Conservation (phyloP, 805 yeast species). For the Metschnikowia kunwiensis region DNA sequence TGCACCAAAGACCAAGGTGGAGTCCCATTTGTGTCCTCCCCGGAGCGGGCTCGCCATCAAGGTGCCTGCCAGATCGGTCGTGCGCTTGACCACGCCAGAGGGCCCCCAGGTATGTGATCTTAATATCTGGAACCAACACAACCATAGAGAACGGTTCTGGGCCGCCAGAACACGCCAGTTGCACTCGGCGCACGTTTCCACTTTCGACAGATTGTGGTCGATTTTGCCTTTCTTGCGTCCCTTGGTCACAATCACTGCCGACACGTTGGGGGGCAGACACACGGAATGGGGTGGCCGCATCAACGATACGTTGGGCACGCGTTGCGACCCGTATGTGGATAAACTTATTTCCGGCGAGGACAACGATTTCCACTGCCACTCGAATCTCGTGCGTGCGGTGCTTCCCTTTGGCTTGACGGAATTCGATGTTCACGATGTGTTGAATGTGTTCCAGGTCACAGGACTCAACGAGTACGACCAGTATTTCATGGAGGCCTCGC, state of each 20-base stretch:
- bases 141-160: slow-evolving; percentile 66
- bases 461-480: slow-evolving; percentile 64
- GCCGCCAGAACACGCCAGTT: slow-evolving; percentile 67
- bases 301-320: slow-evolving; percentile 64
- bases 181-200: slow-evolving; percentile 60
- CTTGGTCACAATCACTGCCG: slow-evolving; percentile 59
- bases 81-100: slow-evolving; percentile 60
- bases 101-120: slow-evolving; percentile 73
- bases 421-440: slow-evolving; percentile 64
- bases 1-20: slow-evolving; percentile 42
- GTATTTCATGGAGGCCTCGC: slow-evolving; percentile 69
- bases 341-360: slow-evolving; percentile 61
- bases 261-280: slow-evolving; percentile 52
- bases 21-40: slow-evolving; percentile 46
- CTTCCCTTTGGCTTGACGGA: slow-evolving; percentile 60
- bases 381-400: slow-evolving; percentile 58
- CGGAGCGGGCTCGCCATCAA: slow-evolving; percentile 61
- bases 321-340: slow-evolving; percentile 70
- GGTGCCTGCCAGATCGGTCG: slow-evolving; percentile 58
- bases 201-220: slow-evolving; percentile 63
- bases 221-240: slow-evolving; percentile 65
- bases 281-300: slow-evolving; percentile 66
- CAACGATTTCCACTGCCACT: slow-evolving; percentile 65
- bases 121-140: slow-evolving; percentile 59
- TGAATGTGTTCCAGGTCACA: slow-evolving; percentile 67